Conservation (phyloP, 75 land plant species). For the Adiantum capillusveneris region DNA sequence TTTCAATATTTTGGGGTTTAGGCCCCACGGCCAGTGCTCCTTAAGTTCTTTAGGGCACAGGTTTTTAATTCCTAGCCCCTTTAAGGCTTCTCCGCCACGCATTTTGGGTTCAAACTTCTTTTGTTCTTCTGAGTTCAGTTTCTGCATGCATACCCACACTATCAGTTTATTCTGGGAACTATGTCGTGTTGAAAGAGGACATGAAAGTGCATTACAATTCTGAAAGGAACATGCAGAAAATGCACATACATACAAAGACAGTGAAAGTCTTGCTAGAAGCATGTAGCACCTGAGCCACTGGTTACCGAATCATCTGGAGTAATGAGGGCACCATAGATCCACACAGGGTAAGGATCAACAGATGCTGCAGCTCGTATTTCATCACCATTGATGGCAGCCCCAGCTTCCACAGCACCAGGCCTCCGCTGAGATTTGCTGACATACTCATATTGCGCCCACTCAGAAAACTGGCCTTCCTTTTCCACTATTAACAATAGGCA, state of each 20-base stretch:
- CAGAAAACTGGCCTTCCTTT: conserved; percentile 7
- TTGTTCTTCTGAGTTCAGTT: too few relatives aligned
- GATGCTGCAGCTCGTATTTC: conserved; percentile 63
- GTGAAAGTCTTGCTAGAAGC: conserved; percentile 8
- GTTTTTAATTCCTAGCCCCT: too few relatives aligned
- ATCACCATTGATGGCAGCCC: conserved; percentile 48
- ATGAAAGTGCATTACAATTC: too few relatives aligned
- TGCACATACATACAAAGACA: not conserved
- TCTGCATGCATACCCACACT: too few relatives aligned
- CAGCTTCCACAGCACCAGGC: conserved; percentile 28
- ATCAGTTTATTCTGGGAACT: too few relatives aligned
- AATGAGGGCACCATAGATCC: conserved; percentile 53
- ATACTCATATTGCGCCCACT: conserved; percentile 24
- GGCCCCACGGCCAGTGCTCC: too few relatives aligned
- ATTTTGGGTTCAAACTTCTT: too few relatives aligned
- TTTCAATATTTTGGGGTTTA: too few relatives aligned
- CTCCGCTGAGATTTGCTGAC: conserved; percentile 31
- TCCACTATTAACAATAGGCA: not conserved
- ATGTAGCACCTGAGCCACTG: not conserved
- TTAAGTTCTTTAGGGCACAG: too few relatives aligned
- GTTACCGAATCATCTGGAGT: conserved; percentile 35
- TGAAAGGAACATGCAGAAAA: not conserved
- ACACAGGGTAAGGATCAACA: conserved; percentile 54
- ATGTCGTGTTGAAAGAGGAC: too few relatives aligned
- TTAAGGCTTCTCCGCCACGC: too few relatives aligned